phyloP scores from a whole-genome alignment of 2,329 filamentous ascomycete genomes.

The Aspergillus pseudotamarii region DNA sequence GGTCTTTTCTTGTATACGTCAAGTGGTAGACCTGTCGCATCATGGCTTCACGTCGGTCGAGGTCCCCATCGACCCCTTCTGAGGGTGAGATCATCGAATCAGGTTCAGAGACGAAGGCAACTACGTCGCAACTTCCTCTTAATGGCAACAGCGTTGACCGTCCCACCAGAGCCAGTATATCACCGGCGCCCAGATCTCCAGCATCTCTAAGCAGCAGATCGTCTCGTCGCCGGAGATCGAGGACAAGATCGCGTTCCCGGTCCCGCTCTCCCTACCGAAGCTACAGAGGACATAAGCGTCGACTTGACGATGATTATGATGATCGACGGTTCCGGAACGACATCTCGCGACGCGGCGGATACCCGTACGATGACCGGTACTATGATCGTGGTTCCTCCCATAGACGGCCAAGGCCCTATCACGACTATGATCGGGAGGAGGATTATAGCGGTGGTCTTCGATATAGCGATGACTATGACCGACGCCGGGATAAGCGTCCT shows the following conservation, averaged over 20 bases:
- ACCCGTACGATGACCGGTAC: slow-evolving; percentile 43
- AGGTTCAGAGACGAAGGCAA: slow-evolving; percentile 77
- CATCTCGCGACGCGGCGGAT: slow-evolving; percentile 35
- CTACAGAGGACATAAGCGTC: slow-evolving; percentile 45
- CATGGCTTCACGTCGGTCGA: slow-evolving; percentile 54
- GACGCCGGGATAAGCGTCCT: slow-evolving; percentile 56
- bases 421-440: slow-evolving; percentile 56
- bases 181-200: slow-evolving; percentile 51
- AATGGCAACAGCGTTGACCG: slow-evolving; percentile 88
- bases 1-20: neutral
- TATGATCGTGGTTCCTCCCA: slow-evolving; percentile 46
- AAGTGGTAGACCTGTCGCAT: slow-evolving; percentile 16
- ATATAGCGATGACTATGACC: slow-evolving; percentile 55
- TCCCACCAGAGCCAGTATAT: slow-evolving; percentile 74
- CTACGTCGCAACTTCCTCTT: slow-evolving; percentile 73
- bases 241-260: slow-evolving; percentile 37
- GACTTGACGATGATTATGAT: slow-evolving; percentile 43
- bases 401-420: slow-evolving; percentile 46
- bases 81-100: slow-evolving; percentile 85
- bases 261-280: slow-evolving; percentile 48
- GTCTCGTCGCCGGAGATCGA: slow-evolving; percentile 63
- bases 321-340: slow-evolving; percentile 36
- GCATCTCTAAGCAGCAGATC: slow-evolving; percentile 54
- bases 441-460: slow-evolving; percentile 42
- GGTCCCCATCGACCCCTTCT: slow-evolving; percentile 68